Percentiles rank a stretch among this genome's conserved stretches.
These are phyloP conservation scores for Hortiboletus campestris DNA, from an alignment of 768 basidiomycete species.

Conservation along the genomic window DNA sequence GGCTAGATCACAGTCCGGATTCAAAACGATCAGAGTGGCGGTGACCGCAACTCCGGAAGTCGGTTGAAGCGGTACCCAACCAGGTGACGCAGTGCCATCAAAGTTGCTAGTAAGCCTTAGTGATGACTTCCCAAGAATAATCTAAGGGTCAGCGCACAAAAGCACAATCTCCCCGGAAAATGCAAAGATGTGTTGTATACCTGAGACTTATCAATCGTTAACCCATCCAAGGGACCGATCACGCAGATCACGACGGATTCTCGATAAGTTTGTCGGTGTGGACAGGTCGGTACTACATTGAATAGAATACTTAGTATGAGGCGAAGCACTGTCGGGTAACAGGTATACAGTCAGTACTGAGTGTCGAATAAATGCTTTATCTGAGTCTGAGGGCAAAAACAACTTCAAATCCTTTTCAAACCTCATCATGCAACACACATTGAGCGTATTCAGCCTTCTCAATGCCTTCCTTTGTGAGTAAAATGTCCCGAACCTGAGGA, in stretches of 20 bases:
- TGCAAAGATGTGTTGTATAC: no score
- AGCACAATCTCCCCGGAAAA: no score
- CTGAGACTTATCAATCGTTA: no score
- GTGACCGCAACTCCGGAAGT: no score
- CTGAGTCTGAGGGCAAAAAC: neutral
- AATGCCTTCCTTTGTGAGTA: conserved; percentile 60
- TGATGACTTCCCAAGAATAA: no score
- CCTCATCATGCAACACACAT: conserved; percentile 55
- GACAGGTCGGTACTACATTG: neutral
- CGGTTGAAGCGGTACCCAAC: no score
- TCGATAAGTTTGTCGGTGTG: neutral
- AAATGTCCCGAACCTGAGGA: conserved; percentile 60
- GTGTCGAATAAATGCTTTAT: neutral
- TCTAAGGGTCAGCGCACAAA: no score
- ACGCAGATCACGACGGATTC: neutral
- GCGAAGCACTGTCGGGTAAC: neutral
- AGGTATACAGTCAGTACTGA: conserved; percentile 6
- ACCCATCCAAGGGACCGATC: neutral
- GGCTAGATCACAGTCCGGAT: no score
- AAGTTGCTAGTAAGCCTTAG: no score
- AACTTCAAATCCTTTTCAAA: conserved; percentile 15
- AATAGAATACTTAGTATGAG: neutral
- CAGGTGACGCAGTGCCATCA: no score
- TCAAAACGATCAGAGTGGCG: no score
- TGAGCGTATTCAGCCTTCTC: conserved; percentile 54